Evolutionary conservation across 2,329 filamentous ascomycete genomes (phyloP).

Genomic region (Penicillium sp.): DNA sequence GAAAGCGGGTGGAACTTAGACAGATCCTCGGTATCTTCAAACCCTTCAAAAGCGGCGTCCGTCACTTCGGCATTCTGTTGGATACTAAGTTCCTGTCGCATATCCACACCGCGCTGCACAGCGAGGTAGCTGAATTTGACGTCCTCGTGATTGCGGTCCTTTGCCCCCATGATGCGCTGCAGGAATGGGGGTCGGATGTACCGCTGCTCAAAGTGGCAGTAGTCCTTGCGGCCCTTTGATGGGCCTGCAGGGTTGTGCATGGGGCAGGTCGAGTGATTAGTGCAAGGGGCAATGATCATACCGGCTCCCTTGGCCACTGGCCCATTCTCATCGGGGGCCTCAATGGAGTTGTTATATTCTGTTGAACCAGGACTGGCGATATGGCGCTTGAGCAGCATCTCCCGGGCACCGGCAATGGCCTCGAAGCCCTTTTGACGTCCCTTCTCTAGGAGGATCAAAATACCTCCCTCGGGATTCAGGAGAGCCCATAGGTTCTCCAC

Average conservation of each 20-base stretch:
- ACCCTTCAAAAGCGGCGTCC: constrained; percentile 69
- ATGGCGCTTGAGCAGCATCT: constrained; percentile 73
- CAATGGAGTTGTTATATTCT: constrained; percentile 39
- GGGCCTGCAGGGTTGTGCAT: constrained; percentile 78
- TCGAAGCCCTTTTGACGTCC: constrained; percentile 90
- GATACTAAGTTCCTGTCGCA: constrained; percentile 45
- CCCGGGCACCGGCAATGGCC: constrained; percentile 78
- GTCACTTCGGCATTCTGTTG: constrained; percentile 59
- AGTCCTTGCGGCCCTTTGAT: constrained; percentile 76
- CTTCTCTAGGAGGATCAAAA: constrained; percentile 87
- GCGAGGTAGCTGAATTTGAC: constrained; percentile 87
- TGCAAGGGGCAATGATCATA: constrained; percentile 70
- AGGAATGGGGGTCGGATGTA: constrained; percentile 82
- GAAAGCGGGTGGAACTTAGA: constrained; percentile 56
- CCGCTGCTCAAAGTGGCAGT: constrained; percentile 86
- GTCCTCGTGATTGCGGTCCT: constrained; percentile 80
- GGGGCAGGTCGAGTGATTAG: constrained; percentile 82
- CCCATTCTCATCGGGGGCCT: constrained; percentile 28
- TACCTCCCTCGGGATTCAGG: constrained; percentile 77
- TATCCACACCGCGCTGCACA: constrained; percentile 72
- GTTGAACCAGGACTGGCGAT: constrained; percentile 61
- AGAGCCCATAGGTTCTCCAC: constrained; percentile 89
- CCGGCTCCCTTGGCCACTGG: constrained; percentile 54
- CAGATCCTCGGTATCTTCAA: constrained; percentile 51
- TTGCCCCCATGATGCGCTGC: constrained; percentile 68